Conservation (phyloP, 805 yeast genomes). For the Wickerhamomyces strasburgensis region DNA sequence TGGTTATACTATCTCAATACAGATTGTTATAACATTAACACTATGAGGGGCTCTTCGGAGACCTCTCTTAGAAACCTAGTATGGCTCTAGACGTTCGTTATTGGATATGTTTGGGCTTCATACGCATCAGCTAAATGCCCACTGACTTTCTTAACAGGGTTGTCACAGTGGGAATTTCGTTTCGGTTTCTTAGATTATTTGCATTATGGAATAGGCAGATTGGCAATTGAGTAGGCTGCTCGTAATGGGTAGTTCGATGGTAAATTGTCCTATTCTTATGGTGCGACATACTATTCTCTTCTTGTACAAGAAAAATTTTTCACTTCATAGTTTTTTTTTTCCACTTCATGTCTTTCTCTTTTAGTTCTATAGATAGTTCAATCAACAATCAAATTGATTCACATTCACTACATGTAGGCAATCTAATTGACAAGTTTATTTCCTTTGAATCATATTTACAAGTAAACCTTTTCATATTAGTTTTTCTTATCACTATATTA, state of each 20-base stretch:
- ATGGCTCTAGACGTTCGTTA: conserved; percentile 21
- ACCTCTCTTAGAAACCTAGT: conserved; percentile 27
- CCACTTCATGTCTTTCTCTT: too few relatives aligned
- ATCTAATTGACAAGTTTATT: too few relatives aligned
- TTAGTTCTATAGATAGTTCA: conserved; percentile 4
- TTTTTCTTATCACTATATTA: too few relatives aligned
- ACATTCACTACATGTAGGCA: too few relatives aligned
- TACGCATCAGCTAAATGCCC: conserved; percentile 60
- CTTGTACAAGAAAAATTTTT: too few relatives aligned
- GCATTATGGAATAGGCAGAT: conserved; percentile 26
- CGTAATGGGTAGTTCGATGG: conserved; percentile 22
- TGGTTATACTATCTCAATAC: conserved; percentile 69
- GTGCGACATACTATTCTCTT: conserved; percentile 27
- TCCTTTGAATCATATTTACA: too few relatives aligned
- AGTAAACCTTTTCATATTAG: too few relatives aligned
- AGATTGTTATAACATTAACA: conserved; percentile 51
- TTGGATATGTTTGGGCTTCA: conserved; percentile 21
- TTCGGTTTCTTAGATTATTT: conserved; percentile 63
- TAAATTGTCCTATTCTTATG: conserved; percentile 24
- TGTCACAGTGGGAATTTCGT: conserved; percentile 70
- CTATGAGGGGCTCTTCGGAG: conserved; percentile 18
- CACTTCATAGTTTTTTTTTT: too few relatives aligned
- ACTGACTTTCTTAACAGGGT: conserved; percentile 69
- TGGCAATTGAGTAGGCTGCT: conserved; percentile 13
- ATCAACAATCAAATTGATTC: too few relatives aligned